Evolutionary conservation across 2,329 filamentous ascomycete species (phyloP).

Genomic region (Elsinoe australis): DNA sequence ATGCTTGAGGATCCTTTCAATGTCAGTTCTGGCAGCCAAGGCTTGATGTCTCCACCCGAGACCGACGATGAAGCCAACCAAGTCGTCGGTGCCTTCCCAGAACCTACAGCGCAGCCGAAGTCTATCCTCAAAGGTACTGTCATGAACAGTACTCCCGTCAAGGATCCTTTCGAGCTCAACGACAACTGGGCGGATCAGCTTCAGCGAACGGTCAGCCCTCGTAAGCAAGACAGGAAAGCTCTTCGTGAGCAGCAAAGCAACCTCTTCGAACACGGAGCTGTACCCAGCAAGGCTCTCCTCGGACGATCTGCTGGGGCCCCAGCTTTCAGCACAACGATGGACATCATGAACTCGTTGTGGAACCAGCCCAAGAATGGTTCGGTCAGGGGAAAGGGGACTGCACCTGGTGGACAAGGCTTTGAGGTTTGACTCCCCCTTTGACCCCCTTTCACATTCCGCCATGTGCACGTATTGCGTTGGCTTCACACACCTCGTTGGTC

Average conservation of each 20-base stretch:
- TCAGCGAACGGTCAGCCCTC: conserved; percentile 85
- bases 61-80: conserved; percentile 69
- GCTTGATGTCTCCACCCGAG: conserved; percentile 28
- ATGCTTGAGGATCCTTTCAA: conserved; percentile 20
- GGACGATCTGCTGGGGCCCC: conserved; percentile 35
- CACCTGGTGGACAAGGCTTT: conserved; percentile 51
- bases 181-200: conserved; percentile 93
- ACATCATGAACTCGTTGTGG: conserved; percentile 92
- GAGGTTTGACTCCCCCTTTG: conserved; percentile 70
- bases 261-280: conserved; percentile 11
- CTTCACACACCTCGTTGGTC: conserved; percentile 10
- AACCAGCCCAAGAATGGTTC: conserved; percentile 43
- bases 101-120: conserved; percentile 60
- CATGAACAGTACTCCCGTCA: conserved; percentile 45
- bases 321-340: conserved; percentile 80
- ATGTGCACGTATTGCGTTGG: conserved; percentile 2
- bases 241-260: conserved; percentile 55
- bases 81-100: conserved; percentile 70
- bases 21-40: conserved; percentile 11
- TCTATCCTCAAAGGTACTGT: conserved; percentile 42
- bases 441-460: conserved; percentile 26
- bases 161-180: conserved; percentile 49
- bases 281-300: conserved; percentile 39
- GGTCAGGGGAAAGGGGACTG: conserved; percentile 31
- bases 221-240: conserved; percentile 78